Percentiles rank a stretch among this genome's conserved stretches.
Evolutionary conservation across 768 basidiomycete species (phyloP).

Genomic region (Hericium coralloides): DNA sequence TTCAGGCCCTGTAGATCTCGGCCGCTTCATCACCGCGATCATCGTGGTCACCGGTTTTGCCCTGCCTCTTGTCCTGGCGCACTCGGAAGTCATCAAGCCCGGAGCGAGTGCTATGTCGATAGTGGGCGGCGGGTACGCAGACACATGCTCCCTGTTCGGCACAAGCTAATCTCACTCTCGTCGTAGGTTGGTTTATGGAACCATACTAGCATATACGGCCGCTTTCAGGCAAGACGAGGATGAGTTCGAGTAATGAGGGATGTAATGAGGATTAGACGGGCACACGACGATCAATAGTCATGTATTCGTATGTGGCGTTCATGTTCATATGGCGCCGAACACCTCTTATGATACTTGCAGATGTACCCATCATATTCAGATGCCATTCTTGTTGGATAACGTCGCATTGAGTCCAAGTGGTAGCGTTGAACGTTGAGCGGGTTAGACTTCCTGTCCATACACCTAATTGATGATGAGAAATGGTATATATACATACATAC

Average conservation of each 20-base stretch:
- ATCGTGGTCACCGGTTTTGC: constrained; percentile 93
- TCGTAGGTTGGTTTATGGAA: constrained; percentile 74
- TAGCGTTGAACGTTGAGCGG: too few species aligned
- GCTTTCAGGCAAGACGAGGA: constrained; percentile 75
- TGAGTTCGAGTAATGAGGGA: constrained; percentile 55
- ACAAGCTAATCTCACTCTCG: background rate
- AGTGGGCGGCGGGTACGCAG: constrained; percentile 76
- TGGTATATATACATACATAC: too few species aligned
- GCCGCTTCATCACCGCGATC: constrained; percentile 86
- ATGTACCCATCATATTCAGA: too few species aligned
- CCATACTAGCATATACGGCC: constrained; percentile 81
- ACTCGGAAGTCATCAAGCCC: constrained; percentile 78
- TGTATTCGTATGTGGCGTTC: too few species aligned
- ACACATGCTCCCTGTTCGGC: background rate
- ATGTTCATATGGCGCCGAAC: too few species aligned
- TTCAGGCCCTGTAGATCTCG: constrained; percentile 75
- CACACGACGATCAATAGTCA: background rate
- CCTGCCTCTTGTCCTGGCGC: constrained; percentile 84
- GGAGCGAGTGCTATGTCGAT: constrained; percentile 93
- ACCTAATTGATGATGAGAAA: too few species aligned
- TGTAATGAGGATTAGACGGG: background rate
- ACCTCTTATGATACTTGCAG: too few species aligned
- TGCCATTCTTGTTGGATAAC: too few species aligned
- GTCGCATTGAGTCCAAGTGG: too few species aligned
- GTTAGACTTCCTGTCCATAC: too few species aligned